Evolutionary conservation across 2,329 filamentous ascomycete genomes (phyloP), one percentile per base, ranked within the genome.

Genomic region (Fusarium circinatum): DNA sequence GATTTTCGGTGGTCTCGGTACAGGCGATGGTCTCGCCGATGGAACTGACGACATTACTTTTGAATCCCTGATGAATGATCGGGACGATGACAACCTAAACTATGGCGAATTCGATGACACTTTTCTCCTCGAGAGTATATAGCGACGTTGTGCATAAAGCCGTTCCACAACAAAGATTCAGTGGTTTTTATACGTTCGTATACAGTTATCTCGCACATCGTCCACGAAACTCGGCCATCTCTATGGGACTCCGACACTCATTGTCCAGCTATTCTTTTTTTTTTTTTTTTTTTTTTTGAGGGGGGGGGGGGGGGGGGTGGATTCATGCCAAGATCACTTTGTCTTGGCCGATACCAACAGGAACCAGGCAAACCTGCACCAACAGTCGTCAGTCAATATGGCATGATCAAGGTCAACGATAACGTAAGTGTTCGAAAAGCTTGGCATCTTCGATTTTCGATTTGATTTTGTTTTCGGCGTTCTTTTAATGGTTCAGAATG

Each of bases 41-140:
- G 81, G 80, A 39, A 71, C 79, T 56, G 77, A 75, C 26, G 81
- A 82, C 26, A 78, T 82, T 44, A 85, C 85, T 34, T 89, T 89
- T 70, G 85, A 89, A 67, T 85, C 88, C 67, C 79, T 89, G 66
- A 89, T 85, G 77, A 80, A 80, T 55, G 80, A 79, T 70, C 86
- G 85, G 26, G 65, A 83, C 34, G 58, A 74, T 77, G 65, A 74
- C 13, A 63, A 67, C 18, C 84, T 84, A 66, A 83, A 85, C 47
- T 62, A 76, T 58, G 84, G 82, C 13, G 84, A 86, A 54, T 87
- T 86, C 65, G 86, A 89, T 67, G 80, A 82, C 6, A 48, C 41
- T 7, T 88, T 84, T 67, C 88, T 88, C 12, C 78, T 86, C 6
- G 79, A 81, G 41, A 75, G 77, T 44, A 57, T 74, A 22, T 67